These are phyloP conservation scores for Puccinia hordei DNA, from an alignment of 1,284 basidiomycete genomes.

Conservation along the genomic window DNA sequence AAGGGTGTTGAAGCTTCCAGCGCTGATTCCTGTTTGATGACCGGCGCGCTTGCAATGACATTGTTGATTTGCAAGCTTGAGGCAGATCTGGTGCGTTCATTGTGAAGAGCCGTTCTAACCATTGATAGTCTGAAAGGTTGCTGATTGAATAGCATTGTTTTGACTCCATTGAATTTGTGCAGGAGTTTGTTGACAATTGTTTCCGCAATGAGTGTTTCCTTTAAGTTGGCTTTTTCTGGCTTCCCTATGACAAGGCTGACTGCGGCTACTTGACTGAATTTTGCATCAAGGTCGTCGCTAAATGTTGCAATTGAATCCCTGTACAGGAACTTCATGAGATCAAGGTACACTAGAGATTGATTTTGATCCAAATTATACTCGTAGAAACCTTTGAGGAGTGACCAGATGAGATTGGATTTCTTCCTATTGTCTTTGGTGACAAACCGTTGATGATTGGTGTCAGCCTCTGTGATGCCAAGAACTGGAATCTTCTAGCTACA, in stretches of 20 bases:
- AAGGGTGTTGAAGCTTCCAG: background rate
- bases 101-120: background rate
- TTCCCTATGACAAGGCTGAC: background rate
- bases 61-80: background rate
- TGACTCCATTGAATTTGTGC: background rate
- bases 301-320: background rate
- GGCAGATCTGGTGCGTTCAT: background rate
- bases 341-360: background rate
- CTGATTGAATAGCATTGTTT: background rate
- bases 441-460: too few relatives aligned
- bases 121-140: background rate
- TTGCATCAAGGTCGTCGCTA: too few relatives aligned
- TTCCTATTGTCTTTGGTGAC: too few relatives aligned
- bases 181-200: background rate
- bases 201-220: background rate
- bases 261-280: background rate
- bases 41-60: background rate
- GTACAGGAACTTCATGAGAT: background rate
- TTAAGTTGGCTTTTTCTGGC: background rate
- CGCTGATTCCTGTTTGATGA: background rate
- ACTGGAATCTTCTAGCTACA: too few relatives aligned
- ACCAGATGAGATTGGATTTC: too few relatives aligned
- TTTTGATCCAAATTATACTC: too few relatives aligned
- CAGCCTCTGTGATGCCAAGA: too few relatives aligned
- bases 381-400: too few relatives aligned